Evolutionary conservation across 192 early-diverging fungal species (phyloP), one percentile per base, ranked within the genome.

Genomic region (Coemansia pectinata): DNA sequence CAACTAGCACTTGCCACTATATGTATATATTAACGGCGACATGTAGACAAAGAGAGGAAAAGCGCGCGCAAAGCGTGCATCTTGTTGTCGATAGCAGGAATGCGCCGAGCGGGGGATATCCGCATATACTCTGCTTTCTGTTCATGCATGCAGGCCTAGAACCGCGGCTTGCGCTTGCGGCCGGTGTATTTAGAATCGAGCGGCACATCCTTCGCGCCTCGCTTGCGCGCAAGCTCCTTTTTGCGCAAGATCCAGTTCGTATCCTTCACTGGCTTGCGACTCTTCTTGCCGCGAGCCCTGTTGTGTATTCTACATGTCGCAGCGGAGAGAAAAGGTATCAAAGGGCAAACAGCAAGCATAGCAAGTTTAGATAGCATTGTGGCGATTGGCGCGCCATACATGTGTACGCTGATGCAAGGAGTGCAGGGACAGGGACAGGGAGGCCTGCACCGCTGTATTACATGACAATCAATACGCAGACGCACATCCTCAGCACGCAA

Each of bases 181-280:
- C 90, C 97, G 48, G 97, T 98, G 79, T 92, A 99, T 71, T 95
- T 94, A 14, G 95, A 95, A 77, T 99, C 96, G 44, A 79, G 74
- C 14, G 94, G 91, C 48, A 92, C 89, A 42, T 89, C 90, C 62
- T 95, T 91, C 57, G 67, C 74, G 25, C 97, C 97, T 58, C 89
- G 79, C 68, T 86, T 79, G 63, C 94, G 85, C 40, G 90, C 84
- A 29, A 93, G 79, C 64, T 95, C 93, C 82, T 98, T 98, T 86
- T 98, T 98, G 72, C 90, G 90, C 62, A 91, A 60, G 12, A 98
- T 87, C 92, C 94, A 99, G 66, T 91, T 86, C 70, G 66, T 67
- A 62, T 94, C 90, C 84, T 97, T 98, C 44, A 89, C 71, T 14
- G 88, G 64, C 64, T 85, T 90, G 69, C 90, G 84, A 40, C 63